Percentiles rank a stretch among this genome's conserved stretches.
Evolutionary conservation across 257 asterid genomes (phyloP).

Genomic region (Solanum lycopersicoides): DNA sequence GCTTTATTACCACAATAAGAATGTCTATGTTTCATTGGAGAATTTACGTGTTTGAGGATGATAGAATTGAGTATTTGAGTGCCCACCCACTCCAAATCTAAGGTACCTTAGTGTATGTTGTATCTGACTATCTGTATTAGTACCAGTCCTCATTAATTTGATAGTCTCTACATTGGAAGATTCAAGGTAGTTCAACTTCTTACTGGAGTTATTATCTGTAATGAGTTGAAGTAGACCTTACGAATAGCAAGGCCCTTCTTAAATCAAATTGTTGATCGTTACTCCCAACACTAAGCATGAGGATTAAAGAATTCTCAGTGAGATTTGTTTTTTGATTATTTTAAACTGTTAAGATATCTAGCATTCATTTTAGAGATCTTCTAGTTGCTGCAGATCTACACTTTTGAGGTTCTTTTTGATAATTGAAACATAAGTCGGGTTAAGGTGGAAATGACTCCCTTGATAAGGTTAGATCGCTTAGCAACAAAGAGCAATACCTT

Average conservation of each 20-base stretch:
- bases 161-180: background rate
- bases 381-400: background rate
- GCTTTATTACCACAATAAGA: background rate
- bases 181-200: background rate
- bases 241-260: background rate
- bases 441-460: background rate
- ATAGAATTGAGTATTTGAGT: background rate
- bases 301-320: background rate
- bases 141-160: background rate
- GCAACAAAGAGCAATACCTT: background rate
- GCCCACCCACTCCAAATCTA: background rate
- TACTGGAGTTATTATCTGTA: background rate
- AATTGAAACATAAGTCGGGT: background rate
- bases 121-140: background rate
- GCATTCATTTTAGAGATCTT: background rate
- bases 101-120: background rate
- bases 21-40: background rate
- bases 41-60: background rate
- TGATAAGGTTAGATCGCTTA: background rate
- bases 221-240: background rate
- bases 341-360: background rate
- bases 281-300: background rate
- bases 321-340: background rate
- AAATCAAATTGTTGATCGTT: background rate
- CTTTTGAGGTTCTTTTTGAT: background rate